These are phyloP conservation scores for Kockovaella imperatae DNA, from an alignment of 768 basidiomycete species.

Conservation along the genomic window DNA sequence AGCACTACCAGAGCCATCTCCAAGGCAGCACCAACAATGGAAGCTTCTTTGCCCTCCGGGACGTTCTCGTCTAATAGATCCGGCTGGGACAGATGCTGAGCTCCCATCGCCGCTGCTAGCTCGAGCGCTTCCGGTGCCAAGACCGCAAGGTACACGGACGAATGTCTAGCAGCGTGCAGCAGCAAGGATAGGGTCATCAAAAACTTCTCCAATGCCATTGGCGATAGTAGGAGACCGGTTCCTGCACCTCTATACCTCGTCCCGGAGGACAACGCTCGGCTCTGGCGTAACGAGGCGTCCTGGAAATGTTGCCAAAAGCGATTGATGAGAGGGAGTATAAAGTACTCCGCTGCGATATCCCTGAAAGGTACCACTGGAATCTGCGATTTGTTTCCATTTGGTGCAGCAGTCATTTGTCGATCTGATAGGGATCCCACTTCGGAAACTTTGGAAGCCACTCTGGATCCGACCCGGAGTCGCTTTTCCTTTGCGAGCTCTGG, in stretches of 20 bases:
- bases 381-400: not conserved
- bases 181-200: conserved; percentile 69
- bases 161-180: conserved; percentile 71
- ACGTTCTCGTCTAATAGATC: conserved; percentile 37
- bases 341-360: conserved; percentile 73
- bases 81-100: conserved; percentile 44
- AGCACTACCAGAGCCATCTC: conserved; percentile 71
- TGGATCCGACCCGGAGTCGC: conserved; percentile 55
- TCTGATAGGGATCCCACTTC: conserved; percentile 20
- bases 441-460: conserved; percentile 15
- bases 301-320: conserved; percentile 92
- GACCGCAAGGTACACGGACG: conserved; percentile 69
- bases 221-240: conserved; percentile 71
- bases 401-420: conserved; percentile 11
- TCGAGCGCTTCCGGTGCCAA: conserved; percentile 76
- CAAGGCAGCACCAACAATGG: conserved; percentile 64
- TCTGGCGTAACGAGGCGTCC: conserved; percentile 70
- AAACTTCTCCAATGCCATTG: conserved; percentile 67
- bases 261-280: conserved; percentile 48
- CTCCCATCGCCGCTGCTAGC: conserved; percentile 71
- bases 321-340: conserved; percentile 81
- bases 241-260: conserved; percentile 60
- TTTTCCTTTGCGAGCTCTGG: conserved; percentile 66
- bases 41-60: conserved; percentile 51
- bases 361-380: conserved; percentile 44